phyloP scores from a whole-genome alignment of 2,329 filamentous ascomycete genomes.

The Trichoderma sp. region DNA sequence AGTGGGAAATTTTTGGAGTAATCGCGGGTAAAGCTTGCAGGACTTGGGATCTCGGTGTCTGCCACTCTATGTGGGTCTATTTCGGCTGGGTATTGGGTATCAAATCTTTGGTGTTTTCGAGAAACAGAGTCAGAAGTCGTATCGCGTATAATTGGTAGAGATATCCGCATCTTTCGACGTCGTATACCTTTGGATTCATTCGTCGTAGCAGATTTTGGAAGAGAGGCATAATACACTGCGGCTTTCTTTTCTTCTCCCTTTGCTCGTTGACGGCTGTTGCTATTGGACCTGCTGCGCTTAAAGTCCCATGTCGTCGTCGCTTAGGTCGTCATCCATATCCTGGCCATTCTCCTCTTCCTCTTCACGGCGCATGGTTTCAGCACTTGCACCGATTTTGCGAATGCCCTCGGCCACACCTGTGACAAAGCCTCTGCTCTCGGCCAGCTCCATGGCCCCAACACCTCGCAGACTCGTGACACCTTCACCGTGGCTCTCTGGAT shows the following conservation, averaged over 20 bases:
- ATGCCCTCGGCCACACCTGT: constrained; percentile 85
- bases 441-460: constrained; percentile 90
- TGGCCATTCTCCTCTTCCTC: constrained; percentile 70
- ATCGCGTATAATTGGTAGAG: not conserved
- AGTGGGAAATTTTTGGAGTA: not conserved
- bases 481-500: constrained; percentile 70
- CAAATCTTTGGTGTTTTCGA: not conserved
- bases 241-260: too few species aligned
- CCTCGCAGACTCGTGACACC: constrained; percentile 72
- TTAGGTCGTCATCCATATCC: constrained; percentile 66
- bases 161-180: not conserved
- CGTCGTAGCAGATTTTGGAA: not conserved
- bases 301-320: constrained; percentile 54
- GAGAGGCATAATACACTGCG: not conserved
- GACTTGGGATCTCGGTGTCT: not conserved
- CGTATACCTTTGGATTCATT: not conserved
- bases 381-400: constrained; percentile 78
- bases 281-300: not conserved
- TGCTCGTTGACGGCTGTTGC: not conserved
- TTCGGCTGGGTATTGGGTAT: not conserved
- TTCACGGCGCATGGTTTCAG: constrained; percentile 76
- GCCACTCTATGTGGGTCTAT: not conserved
- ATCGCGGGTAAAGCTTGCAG: not conserved
- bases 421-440: constrained; percentile 83
- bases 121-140: not conserved